Base-by-base conservation (phyloP, 1,139 yeast genomes). In the Debaryomycetaceae sp. region DNA sequence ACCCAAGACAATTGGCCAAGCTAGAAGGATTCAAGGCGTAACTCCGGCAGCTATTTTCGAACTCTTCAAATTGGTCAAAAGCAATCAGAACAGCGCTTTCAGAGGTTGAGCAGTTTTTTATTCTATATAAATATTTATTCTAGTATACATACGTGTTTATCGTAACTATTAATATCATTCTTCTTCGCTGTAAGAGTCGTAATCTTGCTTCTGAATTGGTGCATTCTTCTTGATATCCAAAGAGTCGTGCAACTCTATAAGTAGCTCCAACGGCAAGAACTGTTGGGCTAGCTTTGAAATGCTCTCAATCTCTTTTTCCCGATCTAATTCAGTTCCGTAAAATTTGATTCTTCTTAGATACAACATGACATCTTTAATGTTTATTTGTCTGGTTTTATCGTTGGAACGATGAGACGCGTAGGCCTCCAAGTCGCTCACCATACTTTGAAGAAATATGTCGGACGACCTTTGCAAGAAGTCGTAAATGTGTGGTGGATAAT, bases 1-100 rank as follows among this genome's bases (percentile, higher is more conserved):
- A 50, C 99, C 99, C 0, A 80, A 80, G 45, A 93, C 97, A 0
- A 80, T 93, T 41, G 98, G 98, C 0, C 98, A 93, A 60, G 98
- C 98, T 0, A 76, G 96, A 58, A 75, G 98, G 53, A 86, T 91
- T 14, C 96, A 93, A 58, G 98, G 99, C 0, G 84, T 93, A 1
- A 93, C 98, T 0, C 97, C 98, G 0, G 88, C 90, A 1, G 85
- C 91, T 0, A 69, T 85, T 3, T 85, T 85, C 55, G 90, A 85
- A 54, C 70, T 86, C 37, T 85, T 80, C 51, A 72, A 70, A 48
- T 57, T 75, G 44, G 76, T 72, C 4, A 65, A 60, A 45, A 62
- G 65, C 6, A 58, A 55, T 23, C 74, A 67, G 49, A 46, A 47
- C 11, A 27, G 55, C 8, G 55, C 56, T 6, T 23, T 23, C 7